Base-by-base conservation (phyloP, 1,139 yeast species). In the Hansenula lynferdii region DNA sequence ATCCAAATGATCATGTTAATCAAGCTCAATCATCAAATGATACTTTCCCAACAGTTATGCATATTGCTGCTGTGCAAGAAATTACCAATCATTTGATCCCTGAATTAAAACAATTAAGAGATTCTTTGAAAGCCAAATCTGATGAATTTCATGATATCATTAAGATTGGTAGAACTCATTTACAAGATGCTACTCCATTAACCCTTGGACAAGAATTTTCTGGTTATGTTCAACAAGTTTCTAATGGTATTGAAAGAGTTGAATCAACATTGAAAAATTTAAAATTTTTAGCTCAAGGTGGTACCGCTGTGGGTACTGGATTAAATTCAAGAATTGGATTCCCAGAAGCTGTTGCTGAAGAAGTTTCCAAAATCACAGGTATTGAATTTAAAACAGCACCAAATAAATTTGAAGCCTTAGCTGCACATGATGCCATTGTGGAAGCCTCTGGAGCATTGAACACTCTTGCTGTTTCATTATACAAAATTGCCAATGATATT, bases 11-110 rank as follows among this genome's bases (percentile, higher is more conserved):
- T 68, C 97, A 92, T 67, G 95, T 92, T 58, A 92, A 92, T 75
- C 92, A 89, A 90, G 87, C 97, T 14, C 98, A 92, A 69, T 87
- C 97, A 16, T 87, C 97, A 35, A 92, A 92, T 64, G 98, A 92
- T 67, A 92, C 98, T 42, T 86, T 90, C 85, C 98, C 98, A 51
- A 90, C 98, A 26, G 98, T 92, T 42, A 92, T 92, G 98, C 98
- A 92, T 70, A 92, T 92, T 67, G 97, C 98, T 38, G 97, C 97
- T 23, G 96, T 90, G 44, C 75, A 85, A 37, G 96, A 92, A 69
- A 85, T 92, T 67, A 71, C 82, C 40, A 60, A 75, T 55, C 70
- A 72, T 38, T 74, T 94, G 62, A 55, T 92, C 40, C 98, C 98
- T 26, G 85, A 87, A 56, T 72, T 92, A 58, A 72, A 76, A 43